Conservation (phyloP, 805 yeast species). For the Pichia gijzeniarum region DNA sequence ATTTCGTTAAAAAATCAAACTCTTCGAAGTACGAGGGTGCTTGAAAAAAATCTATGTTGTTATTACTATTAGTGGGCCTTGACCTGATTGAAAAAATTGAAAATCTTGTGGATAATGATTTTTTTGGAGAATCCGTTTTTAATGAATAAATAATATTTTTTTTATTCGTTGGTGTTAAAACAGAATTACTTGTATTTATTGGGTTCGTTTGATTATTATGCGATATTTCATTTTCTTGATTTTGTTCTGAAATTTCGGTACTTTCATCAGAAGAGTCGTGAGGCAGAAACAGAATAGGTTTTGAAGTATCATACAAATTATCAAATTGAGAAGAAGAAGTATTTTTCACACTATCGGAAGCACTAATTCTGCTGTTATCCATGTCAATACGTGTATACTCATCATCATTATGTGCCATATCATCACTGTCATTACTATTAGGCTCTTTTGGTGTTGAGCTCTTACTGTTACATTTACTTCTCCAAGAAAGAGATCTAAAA, state of each 20-base stretch:
- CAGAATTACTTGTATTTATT: not conserved
- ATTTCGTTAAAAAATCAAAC: not conserved
- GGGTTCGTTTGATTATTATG: not conserved
- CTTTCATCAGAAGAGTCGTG: not conserved
- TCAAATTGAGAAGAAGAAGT: not conserved
- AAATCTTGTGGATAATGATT: conserved; percentile 2
- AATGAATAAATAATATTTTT: no score
- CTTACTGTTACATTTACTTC: not conserved
- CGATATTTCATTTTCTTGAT: no score
- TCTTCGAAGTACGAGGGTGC: not conserved
- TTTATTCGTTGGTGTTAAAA: not conserved
- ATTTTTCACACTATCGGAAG: not conserved
- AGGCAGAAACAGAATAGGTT: conserved; percentile 1
- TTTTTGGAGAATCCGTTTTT: not conserved
- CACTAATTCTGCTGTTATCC: not conserved
- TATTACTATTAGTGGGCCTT: not conserved
- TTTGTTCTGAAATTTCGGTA: not conserved
- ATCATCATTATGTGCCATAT: not conserved
- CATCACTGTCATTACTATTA: not conserved
- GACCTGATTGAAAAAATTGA: conserved; percentile 3
- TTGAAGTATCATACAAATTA: conserved; percentile 2
- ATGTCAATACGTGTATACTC: no score
- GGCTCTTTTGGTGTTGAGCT: not conserved
- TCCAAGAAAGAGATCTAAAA: conserved; percentile 1
- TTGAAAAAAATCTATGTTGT: not conserved